A percentile compares a stretch with the other conserved stretches of the same genome.
Evolutionary conservation across 2,329 filamentous ascomycete species (phyloP).

Genomic region (Neonectria coccinea): DNA sequence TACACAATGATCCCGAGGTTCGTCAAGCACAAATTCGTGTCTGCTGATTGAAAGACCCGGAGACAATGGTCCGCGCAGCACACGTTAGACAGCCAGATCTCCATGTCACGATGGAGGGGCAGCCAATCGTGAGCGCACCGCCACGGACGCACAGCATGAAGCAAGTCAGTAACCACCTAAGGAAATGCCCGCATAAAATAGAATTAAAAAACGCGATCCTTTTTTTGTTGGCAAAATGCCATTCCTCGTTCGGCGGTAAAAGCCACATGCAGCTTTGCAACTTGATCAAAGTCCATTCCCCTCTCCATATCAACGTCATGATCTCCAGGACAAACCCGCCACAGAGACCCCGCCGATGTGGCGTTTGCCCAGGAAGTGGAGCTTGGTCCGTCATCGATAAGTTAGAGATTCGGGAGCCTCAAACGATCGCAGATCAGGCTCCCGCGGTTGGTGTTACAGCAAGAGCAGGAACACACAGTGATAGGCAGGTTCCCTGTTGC

Average conservation of each 20-base stretch:
- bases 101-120: constrained; percentile 1
- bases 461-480: background rate
- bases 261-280: background rate
- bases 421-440: background rate
- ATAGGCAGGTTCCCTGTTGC: background rate
- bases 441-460: too few relatives aligned
- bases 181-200: background rate
- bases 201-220: background rate
- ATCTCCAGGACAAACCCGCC: constrained; percentile 1
- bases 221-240: background rate
- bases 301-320: background rate
- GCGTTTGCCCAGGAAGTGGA: constrained; percentile 8
- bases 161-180: background rate
- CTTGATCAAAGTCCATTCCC: background rate
- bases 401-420: background rate
- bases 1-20: background rate
- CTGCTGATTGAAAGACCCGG: constrained; percentile 5
- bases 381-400: background rate
- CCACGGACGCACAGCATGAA: background rate
- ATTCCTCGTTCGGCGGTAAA: background rate
- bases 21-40: background rate
- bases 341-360: background rate
- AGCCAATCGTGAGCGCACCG: background rate
- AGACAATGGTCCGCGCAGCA: constrained; percentile 11
- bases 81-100: background rate